Evolutionary conservation across 345 rosid genomes (phyloP).

Genomic region (Gossypium thurberi): DNA sequence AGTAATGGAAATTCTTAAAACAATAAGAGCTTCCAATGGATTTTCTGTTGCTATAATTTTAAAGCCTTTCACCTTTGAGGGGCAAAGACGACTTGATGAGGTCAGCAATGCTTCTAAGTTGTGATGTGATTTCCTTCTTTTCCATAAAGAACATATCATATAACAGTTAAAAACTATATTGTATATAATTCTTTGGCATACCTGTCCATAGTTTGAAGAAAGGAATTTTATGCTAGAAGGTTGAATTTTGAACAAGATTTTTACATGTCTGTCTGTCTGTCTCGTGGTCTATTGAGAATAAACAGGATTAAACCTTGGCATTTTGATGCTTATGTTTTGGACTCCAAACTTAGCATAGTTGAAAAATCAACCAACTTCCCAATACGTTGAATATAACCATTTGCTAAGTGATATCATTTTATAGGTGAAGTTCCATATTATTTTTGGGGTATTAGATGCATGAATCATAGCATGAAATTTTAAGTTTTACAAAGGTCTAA

Average conservation of each 20-base stretch:
- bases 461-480: background rate
- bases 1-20: conserved; percentile 58
- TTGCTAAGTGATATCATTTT: background rate
- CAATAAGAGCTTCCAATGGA: conserved; percentile 42
- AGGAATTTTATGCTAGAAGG: background rate
- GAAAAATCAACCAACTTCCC: background rate
- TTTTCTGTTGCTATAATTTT: conserved; percentile 60
- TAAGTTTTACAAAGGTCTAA: background rate
- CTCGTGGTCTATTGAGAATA: background rate
- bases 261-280: background rate
- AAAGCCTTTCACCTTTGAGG: conserved; percentile 94
- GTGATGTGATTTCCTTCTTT: background rate
- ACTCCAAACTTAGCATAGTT: background rate
- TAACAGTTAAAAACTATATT: background rate
- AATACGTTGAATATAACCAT: conserved; percentile 1
- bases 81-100: conserved; percentile 77
- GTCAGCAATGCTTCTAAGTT: conserved; percentile 27
- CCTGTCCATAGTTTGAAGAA: background rate
- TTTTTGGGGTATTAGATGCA: background rate
- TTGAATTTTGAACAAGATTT: background rate
- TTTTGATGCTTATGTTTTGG: background rate
- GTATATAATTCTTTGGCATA: conserved; percentile 1
- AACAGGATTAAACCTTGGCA: background rate
- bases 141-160: background rate
- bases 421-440: too few relatives aligned